Evolutionary conservation across 768 basidiomycete species (phyloP).

Genomic region (Hericium erinaceus): DNA sequence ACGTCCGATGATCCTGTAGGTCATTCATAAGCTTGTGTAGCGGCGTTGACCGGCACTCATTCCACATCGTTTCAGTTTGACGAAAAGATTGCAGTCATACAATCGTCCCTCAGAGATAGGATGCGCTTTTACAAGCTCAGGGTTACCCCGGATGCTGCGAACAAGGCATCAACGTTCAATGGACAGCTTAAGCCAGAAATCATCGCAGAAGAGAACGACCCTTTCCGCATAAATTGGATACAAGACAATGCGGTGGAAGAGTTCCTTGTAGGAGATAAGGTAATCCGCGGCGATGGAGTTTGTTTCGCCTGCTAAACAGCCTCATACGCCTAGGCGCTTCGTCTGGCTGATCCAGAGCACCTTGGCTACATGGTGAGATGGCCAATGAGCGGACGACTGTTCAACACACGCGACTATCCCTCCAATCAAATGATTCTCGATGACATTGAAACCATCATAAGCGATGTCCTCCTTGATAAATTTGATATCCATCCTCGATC

Average conservation of each 20-base stretch:
- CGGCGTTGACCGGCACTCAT: not conserved
- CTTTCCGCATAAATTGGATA: conserved; percentile 81
- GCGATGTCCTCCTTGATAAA: conserved; percentile 42
- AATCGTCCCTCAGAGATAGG: conserved; percentile 64
- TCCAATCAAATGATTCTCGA: conserved; percentile 62
- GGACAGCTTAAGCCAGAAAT: conserved; percentile 75
- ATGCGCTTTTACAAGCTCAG: conserved; percentile 83
- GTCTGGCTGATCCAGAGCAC: conserved; percentile 55
- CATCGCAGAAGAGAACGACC: conserved; percentile 81
- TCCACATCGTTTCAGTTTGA: conserved; percentile 44
- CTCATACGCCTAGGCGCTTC: conserved; percentile 43
- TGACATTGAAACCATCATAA: conserved; percentile 68
- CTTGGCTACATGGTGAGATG: conserved; percentile 69
- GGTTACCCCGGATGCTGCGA: conserved; percentile 61
- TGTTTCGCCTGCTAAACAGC: not conserved
- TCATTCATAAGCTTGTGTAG: not conserved
- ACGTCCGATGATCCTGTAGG: conserved; percentile 55
- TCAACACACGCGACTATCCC: conserved; percentile 74
- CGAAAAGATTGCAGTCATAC: conserved; percentile 63
- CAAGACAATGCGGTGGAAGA: conserved; percentile 39
- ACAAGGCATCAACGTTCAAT: conserved; percentile 71
- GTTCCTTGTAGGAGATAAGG: conserved; percentile 65
- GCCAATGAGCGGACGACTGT: conserved; percentile 74
- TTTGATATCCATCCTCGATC: conserved; percentile 43
- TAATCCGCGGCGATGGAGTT: conserved; percentile 14